Evolutionary conservation across 139 green algal genomes (phyloP).

Genomic region (Picochlorum sp.): DNA sequence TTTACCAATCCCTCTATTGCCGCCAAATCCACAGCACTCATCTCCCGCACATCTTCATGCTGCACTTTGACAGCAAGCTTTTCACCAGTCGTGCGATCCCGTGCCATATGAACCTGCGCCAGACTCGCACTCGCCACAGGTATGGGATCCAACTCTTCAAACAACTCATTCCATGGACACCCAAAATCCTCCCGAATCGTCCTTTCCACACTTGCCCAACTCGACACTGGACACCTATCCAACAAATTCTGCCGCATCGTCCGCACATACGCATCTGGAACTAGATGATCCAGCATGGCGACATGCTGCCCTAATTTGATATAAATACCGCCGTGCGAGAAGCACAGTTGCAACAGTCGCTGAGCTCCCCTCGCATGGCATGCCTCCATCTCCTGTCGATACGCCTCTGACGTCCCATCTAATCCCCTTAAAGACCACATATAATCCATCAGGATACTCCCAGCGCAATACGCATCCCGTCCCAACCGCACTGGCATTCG

Average conservation of each 20-base stretch:
- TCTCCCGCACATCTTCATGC: constrained; percentile 73
- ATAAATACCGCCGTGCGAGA: constrained; percentile 79
- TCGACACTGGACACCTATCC: constrained; percentile 68
- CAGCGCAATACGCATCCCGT: constrained; percentile 18
- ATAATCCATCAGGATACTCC: constrained; percentile 43
- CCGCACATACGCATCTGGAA: constrained; percentile 78
- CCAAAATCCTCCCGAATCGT: constrained; percentile 76
- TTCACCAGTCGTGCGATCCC: constrained; percentile 41
- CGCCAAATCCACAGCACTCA: constrained; percentile 60
- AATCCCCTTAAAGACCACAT: constrained; percentile 31
- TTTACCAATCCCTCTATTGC: constrained; percentile 71
- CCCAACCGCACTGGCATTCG: constrained; percentile 18
- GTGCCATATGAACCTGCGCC: constrained; percentile 82
- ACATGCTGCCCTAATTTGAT: constrained; percentile 66
- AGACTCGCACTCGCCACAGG: constrained; percentile 85
- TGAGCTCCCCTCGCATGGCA: constrained; percentile 55
- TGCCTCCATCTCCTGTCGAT: constrained; percentile 14
- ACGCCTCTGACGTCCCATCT: constrained; percentile 13
- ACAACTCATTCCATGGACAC: constrained; percentile 57
- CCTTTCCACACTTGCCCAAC: constrained; percentile 35
- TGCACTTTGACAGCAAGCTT: constrained; percentile 83
- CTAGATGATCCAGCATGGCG: constrained; percentile 73
- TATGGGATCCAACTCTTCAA: constrained; percentile 62
- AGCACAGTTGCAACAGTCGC: constrained; percentile 59
- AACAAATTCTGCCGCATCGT: constrained; percentile 76